These are phyloP conservation scores for Aspergillus sp. DNA, from an alignment of 2,329 filamentous ascomycete genomes.

Conservation along the genomic window DNA sequence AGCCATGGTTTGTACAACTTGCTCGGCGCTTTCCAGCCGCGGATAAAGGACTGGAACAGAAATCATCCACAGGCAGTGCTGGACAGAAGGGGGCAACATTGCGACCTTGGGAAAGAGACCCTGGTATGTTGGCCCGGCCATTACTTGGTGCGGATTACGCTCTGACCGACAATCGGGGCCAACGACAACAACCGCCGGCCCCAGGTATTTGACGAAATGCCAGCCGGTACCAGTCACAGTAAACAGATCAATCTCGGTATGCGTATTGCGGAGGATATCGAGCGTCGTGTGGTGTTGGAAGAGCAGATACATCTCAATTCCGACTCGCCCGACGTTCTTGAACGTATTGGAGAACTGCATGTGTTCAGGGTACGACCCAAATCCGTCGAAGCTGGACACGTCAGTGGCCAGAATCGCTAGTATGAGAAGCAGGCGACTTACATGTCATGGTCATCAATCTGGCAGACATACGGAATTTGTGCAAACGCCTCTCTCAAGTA, in stretches of 20 bases:
- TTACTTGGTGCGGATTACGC: slow-evolving; percentile 77
- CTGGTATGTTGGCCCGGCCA: slow-evolving; percentile 94
- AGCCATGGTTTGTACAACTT: slow-evolving; percentile 79
- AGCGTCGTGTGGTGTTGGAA: slow-evolving; percentile 97
- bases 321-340: slow-evolving; percentile 93
- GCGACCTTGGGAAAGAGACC: slow-evolving; percentile 94
- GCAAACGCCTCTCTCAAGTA: slow-evolving; percentile 91
- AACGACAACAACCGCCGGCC: slow-evolving; percentile 79
- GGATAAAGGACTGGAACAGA: slow-evolving; percentile 88
- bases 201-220: slow-evolving; percentile 97
- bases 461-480: slow-evolving; percentile 87
- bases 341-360: slow-evolving; percentile 98
- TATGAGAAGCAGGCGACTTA: slow-evolving; percentile 43
- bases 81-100: slow-evolving; percentile 78
- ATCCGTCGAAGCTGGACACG: slow-evolving; percentile 73
- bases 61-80: slow-evolving; percentile 95
- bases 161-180: slow-evolving; percentile 90
- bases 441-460: slow-evolving; percentile 97
- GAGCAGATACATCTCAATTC: slow-evolving; percentile 93
- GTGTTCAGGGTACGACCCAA: slow-evolving; percentile 92
- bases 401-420: slow-evolving; percentile 4
- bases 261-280: slow-evolving; percentile 83
- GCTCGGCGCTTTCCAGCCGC: slow-evolving; percentile 81
- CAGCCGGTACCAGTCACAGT: slow-evolving; percentile 95
- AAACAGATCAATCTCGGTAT: slow-evolving; percentile 82